Percentiles rank a stretch among this genome's conserved stretches.
These are phyloP conservation scores for Graphium sp. DNA, from an alignment of 2,329 filamentous ascomycete genomes.

Conservation along the genomic window DNA sequence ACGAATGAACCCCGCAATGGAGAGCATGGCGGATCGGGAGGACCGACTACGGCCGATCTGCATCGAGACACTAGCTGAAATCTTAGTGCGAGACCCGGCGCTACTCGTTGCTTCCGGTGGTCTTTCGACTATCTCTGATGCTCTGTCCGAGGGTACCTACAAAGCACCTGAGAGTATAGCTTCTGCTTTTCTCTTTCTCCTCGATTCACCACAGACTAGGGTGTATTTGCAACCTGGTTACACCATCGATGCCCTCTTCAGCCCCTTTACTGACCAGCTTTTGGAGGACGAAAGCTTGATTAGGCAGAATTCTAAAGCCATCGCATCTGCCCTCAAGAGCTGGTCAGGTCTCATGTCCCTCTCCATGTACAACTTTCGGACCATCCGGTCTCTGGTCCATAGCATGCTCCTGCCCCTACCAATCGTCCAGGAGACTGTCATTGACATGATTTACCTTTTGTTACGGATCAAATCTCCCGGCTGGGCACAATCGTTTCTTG, in stretches of 20 bases:
- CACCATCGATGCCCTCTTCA: slow-evolving; percentile 78
- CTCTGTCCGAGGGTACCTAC: slow-evolving; percentile 78
- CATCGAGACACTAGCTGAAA: slow-evolving; percentile 81
- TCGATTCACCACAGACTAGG: slow-evolving; percentile 69
- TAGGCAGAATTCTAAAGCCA: slow-evolving; percentile 82
- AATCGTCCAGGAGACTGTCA: slow-evolving; percentile 52
- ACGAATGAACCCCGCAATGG: slow-evolving; percentile 40
- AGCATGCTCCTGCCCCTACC: slow-evolving; percentile 42
- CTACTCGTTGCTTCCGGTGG: slow-evolving; percentile 73
- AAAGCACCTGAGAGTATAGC: slow-evolving; percentile 83
- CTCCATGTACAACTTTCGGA: slow-evolving; percentile 73
- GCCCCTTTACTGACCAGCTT: slow-evolving; percentile 76
- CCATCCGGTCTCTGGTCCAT: slow-evolving; percentile 63
- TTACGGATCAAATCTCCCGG: slow-evolving; percentile 83
- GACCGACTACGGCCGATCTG: slow-evolving; percentile 82
- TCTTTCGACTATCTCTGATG: slow-evolving; percentile 75
- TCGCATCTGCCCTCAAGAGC: slow-evolving; percentile 75
- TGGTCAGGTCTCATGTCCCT: slow-evolving; percentile 87
- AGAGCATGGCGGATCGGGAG: slow-evolving; percentile 48
- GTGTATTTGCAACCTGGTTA: slow-evolving; percentile 76
- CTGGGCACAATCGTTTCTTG: slow-evolving; percentile 92
- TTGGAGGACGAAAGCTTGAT: slow-evolving; percentile 43
- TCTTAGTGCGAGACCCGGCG: slow-evolving; percentile 71
- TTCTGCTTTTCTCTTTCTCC: slow-evolving; percentile 71
- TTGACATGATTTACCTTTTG: slow-evolving; percentile 69